Evolutionary conservation across 257 asterid species (phyloP), one percentile per base, ranked within the genome.

Genomic region (Cinchona pubescens): DNA sequence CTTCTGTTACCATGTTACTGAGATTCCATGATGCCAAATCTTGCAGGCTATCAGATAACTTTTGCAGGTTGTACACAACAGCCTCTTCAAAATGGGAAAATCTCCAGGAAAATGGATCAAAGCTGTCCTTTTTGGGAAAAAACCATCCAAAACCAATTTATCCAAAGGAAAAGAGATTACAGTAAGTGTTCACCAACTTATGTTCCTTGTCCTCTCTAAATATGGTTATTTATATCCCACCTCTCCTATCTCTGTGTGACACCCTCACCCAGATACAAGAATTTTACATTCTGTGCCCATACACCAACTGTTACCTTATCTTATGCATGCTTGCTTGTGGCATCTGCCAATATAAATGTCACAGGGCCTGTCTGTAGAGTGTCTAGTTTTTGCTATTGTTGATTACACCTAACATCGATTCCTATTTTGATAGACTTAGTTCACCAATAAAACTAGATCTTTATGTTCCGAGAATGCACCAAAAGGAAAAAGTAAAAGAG

Each of bases 21-120:
- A 56, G 45, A 40, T 29, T 67, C 7, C 27, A 30, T 38, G 21
- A 21, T 51, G 21, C 37, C n/a, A 27, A 51, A 55, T 42, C 19
- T 40, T 78, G 56, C 75, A 56, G 78, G 76, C 29, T 69, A 30
- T 48, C 25, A 19, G 69, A 2, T 53, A 40, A 66, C 2, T 43
- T 76, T 43, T 32, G 35, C 65, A 25, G 58, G 2, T 43, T 37
- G 55, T 48, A 32, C 49, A 51, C 49, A 9, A 71, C 77, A 73
- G 61, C 43, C 65, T 74, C 19, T 49, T 62, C 15, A 73, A 30
- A 48, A 90, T 90, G 96, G 91, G 92, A 68, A 90, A 83, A 74
- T 90, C 96, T 80, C 92, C 96, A 16, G 96, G 87, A 74, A 88
- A 88, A 79, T 90, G 91, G 96, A 79, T 90, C 78, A 86, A 84